Evolutionary conservation across 805 yeast species (phyloP).

Genomic region (Schwanniomyces yamadae): DNA sequence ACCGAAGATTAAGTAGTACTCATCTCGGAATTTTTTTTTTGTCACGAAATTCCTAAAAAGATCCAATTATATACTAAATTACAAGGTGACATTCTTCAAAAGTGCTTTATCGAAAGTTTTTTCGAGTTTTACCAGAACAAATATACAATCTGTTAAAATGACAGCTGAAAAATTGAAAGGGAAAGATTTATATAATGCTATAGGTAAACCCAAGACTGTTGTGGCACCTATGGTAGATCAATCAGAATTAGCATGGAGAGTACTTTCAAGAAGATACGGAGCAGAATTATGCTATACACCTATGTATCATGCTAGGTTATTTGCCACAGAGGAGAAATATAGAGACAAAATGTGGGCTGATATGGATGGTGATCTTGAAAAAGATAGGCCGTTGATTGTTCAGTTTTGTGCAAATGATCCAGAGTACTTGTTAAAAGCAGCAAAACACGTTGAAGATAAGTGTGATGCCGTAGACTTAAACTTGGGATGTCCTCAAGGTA

Average conservation of each 20-base stretch:
- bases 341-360: slow-evolving; percentile 69
- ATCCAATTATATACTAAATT: too few species aligned
- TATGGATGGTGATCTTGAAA: slow-evolving; percentile 65
- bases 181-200: slow-evolving; percentile 61
- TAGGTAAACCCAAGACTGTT: slow-evolving; percentile 77
- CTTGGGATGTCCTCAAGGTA: slow-evolving; percentile 97
- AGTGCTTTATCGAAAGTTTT: not conserved
- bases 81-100: slow-evolving; percentile 2
- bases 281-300: slow-evolving; percentile 96
- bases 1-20: too few species aligned
- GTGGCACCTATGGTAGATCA: slow-evolving; percentile 99
- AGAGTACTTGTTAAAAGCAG: slow-evolving; percentile 77
- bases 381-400: slow-evolving; percentile 85
- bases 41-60: too few species aligned
- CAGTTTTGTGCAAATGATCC: slow-evolving; percentile 98
- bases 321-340: slow-evolving; percentile 82
- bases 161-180: slow-evolving; percentile 44
- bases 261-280: slow-evolving; percentile 81
- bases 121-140: not conserved
- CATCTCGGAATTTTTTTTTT: too few species aligned
- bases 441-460: slow-evolving; percentile 69
- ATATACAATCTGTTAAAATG: slow-evolving; percentile 7
- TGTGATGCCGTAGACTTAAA: slow-evolving; percentile 97
- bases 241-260: slow-evolving; percentile 93
- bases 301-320: slow-evolving; percentile 90